phyloP scores from a whole-genome alignment of 768 basidiomycete genomes.

The Hygrophoropsis aurantiaca region DNA sequence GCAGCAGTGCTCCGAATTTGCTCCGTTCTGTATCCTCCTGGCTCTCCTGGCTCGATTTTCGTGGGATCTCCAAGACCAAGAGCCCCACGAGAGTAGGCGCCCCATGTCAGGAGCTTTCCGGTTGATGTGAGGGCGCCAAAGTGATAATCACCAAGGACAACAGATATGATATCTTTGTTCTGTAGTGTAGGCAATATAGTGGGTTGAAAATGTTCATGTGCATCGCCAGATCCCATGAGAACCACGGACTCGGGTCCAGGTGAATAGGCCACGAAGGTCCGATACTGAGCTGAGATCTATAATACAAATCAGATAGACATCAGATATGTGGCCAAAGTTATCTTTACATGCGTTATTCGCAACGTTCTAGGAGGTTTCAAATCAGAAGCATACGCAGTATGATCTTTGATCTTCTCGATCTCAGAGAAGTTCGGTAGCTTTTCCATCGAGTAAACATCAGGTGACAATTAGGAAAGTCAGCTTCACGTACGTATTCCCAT shows the following conservation, averaged over 20 bases:
- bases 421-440: conserved; percentile 80
- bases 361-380: conserved; percentile 44
- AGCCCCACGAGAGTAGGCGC: conserved; percentile 72
- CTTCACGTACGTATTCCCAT: conserved; percentile 73
- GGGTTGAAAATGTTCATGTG: conserved; percentile 45
- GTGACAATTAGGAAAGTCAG: background rate
- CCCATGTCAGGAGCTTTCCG: conserved; percentile 84
- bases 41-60: conserved; percentile 47
- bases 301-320: conserved; percentile 11
- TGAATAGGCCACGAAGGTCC: conserved; percentile 81
- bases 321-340: background rate
- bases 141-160: conserved; percentile 93
- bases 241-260: conserved; percentile 70
- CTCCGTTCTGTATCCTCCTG: conserved; percentile 57
- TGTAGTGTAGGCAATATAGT: conserved; percentile 73
- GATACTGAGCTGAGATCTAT: conserved; percentile 83
- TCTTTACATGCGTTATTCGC: conserved; percentile 76
- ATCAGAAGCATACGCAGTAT: conserved; percentile 42
- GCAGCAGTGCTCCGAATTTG: conserved; percentile 32
- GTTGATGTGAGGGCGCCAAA: conserved; percentile 76
- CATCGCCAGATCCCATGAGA: conserved; percentile 63
- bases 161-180: conserved; percentile 75
- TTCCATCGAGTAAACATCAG: conserved; percentile 1
- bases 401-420: conserved; percentile 44
- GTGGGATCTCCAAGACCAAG: conserved; percentile 82